Percentiles rank a stretch among this genome's conserved stretches.
phyloP scores from a whole-genome alignment of 306 rosid genomes.

The Luffa aegyptiaca region DNA sequence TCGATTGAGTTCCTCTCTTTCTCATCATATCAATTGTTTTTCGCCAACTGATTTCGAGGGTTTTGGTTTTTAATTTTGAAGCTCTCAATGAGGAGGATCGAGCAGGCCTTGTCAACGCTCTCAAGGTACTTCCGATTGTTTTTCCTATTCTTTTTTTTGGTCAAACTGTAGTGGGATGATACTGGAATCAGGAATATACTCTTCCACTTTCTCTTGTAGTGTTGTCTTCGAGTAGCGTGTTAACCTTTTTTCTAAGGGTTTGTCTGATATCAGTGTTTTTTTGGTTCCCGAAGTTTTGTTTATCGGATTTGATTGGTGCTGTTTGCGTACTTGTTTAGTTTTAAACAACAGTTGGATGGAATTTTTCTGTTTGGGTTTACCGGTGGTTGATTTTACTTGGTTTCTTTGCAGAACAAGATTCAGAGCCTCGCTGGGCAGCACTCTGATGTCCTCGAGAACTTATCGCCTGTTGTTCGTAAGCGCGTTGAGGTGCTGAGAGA shows the following conservation, averaged over 20 bases:
- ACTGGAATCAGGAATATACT: background rate
- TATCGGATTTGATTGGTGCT: background rate
- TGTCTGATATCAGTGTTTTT: background rate
- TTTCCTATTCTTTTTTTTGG: background rate
- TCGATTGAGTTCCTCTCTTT: background rate
- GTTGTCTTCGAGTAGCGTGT: background rate
- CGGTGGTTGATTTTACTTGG: background rate
- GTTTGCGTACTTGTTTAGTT: background rate
- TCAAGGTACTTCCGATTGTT: constrained; percentile 39
- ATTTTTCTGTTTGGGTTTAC: background rate
- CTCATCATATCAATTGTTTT: background rate
- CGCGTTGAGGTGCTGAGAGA: constrained; percentile 87
- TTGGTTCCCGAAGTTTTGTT: background rate
- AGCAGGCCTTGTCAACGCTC: constrained; percentile 76
- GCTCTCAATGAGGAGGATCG: constrained; percentile 64
- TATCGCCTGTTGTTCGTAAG: constrained; percentile 55
- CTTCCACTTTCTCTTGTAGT: background rate
- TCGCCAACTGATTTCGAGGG: background rate
- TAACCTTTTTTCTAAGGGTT: background rate
- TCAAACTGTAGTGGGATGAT: background rate
- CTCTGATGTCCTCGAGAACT: constrained; percentile 51
- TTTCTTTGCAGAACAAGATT: constrained; percentile 46
- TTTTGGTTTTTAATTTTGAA: background rate
- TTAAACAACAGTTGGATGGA: background rate
- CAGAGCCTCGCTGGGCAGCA: constrained; percentile 84